These are phyloP conservation scores for Podospora appendiculata DNA, from an alignment of 495 filamentous ascomycete genomes.

Conservation along the genomic window DNA sequence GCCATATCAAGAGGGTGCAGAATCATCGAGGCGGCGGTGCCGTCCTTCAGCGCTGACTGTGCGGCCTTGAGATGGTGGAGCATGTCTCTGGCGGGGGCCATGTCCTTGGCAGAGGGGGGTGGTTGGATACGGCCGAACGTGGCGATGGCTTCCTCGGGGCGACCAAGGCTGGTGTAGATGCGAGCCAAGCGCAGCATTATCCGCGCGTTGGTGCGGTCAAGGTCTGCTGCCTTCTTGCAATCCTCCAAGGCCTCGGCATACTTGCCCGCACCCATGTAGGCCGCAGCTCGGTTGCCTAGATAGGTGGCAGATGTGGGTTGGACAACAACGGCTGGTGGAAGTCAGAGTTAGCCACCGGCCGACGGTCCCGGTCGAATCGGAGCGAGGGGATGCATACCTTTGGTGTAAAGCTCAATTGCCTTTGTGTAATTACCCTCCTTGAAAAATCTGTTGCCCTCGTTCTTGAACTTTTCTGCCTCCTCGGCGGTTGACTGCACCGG, in stretches of 20 bases:
- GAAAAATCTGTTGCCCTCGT: constrained; percentile 91
- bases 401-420: constrained; percentile 88
- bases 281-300: constrained; percentile 89
- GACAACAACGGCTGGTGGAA: constrained; percentile 64
- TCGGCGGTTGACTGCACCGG: constrained; percentile 47
- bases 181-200: constrained; percentile 81
- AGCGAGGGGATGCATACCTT: constrained; percentile 48
- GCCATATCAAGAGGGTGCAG: constrained; percentile 87
- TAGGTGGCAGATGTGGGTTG: constrained; percentile 78
- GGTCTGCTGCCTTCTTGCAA: constrained; percentile 65
- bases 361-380: no score
- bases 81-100: constrained; percentile 73
- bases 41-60: constrained; percentile 61
- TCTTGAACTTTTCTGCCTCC: constrained; percentile 84
- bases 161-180: constrained; percentile 78
- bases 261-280: constrained; percentile 75
- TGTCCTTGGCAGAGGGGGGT: constrained; percentile 74
- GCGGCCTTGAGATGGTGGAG: constrained; percentile 72
- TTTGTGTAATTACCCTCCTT: constrained; percentile 80
- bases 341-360: constrained; percentile 8
- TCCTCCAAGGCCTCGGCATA: constrained; percentile 79
- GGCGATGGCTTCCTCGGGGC: constrained; percentile 78
- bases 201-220: constrained; percentile 78
- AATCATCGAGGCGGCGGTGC: constrained; percentile 80
- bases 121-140: constrained; percentile 66